Evolutionary conservation across 306 rosid species (phyloP), one percentile per base, ranked within the genome.

Genomic region (Gillenia trifoliata): DNA sequence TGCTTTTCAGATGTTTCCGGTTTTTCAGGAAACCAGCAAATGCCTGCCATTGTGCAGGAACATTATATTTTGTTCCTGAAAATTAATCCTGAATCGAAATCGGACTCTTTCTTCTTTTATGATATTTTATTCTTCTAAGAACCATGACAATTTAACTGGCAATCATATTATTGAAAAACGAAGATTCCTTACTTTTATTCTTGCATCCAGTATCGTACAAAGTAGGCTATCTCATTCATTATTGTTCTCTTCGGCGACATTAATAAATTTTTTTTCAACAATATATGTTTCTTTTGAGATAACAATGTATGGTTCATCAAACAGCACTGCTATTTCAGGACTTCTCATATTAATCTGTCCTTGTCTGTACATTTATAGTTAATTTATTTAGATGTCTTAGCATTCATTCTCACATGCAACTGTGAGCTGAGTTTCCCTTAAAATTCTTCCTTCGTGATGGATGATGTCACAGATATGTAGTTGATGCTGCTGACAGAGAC

Each of bases 401-500:
- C 16, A 15, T 26, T 28, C 28, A 3, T 31, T 47, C 17, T 65
- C 31, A 45, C 71, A 34, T 74, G 62, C 57, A 36, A 26, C 28
- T 59, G 47, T 69, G 68, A 65, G 19, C 23, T 61, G 52, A 8
- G n/a, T 1, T 59, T 56, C 50, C 64, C 38, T 43, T 68, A 38
- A 59, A 34, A 68, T 33, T 34, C 68, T 70, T 30, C 56, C 60
- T 23, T 82, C 31, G 8, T 76, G 75, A 73, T 77, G 75, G 71
- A 74, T 84, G 70, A 65, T 62, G 82, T 74, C 62, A 31, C 90
- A 91, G 95, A 71, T 91, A 91, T 52, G 96, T 90, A 52, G 96
- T 91, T 75, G 96, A 91, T 87, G 93, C 97, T 67, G 96, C 97
- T 55, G 97, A 94, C 68, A 87, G 98, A 85, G 96, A 94, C 82